Evolutionary conservation across 768 basidiomycete species (phyloP).

Genomic region (Boletus vermiculosoides): DNA sequence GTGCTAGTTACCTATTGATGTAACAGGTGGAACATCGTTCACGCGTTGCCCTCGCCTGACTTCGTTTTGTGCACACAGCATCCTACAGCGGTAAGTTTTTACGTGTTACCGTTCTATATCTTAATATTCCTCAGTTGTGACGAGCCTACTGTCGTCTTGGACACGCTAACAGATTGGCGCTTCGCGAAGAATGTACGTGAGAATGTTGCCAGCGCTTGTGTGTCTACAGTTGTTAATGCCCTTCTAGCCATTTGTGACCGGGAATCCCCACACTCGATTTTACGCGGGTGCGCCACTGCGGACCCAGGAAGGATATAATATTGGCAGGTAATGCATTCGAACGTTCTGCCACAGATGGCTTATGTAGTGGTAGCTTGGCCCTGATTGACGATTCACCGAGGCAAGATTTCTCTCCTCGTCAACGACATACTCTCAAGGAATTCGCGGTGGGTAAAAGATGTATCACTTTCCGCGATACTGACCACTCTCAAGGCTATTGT

Average conservation of each 20-base stretch:
- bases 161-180: slow-evolving; percentile 81
- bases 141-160: slow-evolving; percentile 85
- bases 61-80: slow-evolving; percentile 82
- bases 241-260: slow-evolving; percentile 65
- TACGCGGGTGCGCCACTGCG: slow-evolving; percentile 90
- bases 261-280: slow-evolving; percentile 71
- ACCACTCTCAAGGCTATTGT: slow-evolving; percentile 58
- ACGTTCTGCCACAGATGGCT: slow-evolving; percentile 1
- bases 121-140: slow-evolving; percentile 52
- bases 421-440: slow-evolving; percentile 90
- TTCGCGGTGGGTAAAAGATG: slow-evolving; percentile 58
- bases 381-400: slow-evolving; percentile 83
- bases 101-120: background rate
- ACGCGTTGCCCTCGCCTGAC: slow-evolving; percentile 50
- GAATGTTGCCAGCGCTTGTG: background rate
- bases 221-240: background rate
- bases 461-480: background rate
- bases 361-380: slow-evolving; percentile 52
- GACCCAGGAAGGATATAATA: slow-evolving; percentile 87
- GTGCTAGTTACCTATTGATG: slow-evolving; percentile 1
- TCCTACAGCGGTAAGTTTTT: slow-evolving; percentile 64
- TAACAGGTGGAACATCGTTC: slow-evolving; percentile 45
- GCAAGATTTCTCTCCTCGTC: slow-evolving; percentile 82
- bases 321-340: slow-evolving; percentile 63
- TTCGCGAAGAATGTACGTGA: slow-evolving; percentile 75